A percentile compares a stretch with the other conserved stretches of the same genome.
Evolutionary conservation across 2,329 filamentous ascomycete genomes (phyloP).

Genomic region (Neonectria punicea): DNA sequence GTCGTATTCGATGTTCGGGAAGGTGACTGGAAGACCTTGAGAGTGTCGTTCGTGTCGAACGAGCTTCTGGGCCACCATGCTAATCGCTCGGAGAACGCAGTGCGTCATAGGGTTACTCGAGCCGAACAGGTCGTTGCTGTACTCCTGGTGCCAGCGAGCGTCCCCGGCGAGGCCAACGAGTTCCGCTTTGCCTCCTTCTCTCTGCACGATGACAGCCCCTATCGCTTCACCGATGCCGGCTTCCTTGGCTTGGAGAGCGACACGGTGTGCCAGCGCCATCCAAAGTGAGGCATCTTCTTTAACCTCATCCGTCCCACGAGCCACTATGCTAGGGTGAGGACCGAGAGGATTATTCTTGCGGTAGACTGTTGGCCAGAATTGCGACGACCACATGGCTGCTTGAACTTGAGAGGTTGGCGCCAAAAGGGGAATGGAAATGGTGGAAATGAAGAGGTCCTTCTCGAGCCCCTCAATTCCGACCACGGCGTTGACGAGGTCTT

Average conservation of each 20-base stretch:
- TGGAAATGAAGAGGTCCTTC: conserved; percentile 66
- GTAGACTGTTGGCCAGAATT: conserved; percentile 88
- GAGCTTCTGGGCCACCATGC: conserved; percentile 79
- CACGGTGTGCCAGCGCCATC: conserved; percentile 74
- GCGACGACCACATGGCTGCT: conserved; percentile 76
- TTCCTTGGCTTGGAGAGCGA: conserved; percentile 68
- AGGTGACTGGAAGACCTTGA: conserved; percentile 47
- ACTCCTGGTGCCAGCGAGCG: conserved; percentile 73
- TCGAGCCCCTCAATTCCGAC: conserved; percentile 62
- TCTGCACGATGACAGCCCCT: conserved; percentile 80
- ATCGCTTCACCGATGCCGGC: conserved; percentile 73
- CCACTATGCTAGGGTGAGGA: conserved; percentile 80
- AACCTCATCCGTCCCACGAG: conserved; percentile 76
- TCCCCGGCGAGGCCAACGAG: conserved; percentile 81
- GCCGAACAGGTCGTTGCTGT: conserved; percentile 50
- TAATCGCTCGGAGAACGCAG: conserved; percentile 80
- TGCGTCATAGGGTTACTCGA: conserved; percentile 82
- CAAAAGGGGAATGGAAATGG: conserved; percentile 75
- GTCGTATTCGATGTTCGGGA: conserved; percentile 63
- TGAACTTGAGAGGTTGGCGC: conserved; percentile 81
- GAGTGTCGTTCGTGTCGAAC: conserved; percentile 64
- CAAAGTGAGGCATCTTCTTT: conserved; percentile 70
- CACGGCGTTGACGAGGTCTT: conserved; percentile 62
- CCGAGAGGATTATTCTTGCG: conserved; percentile 89
- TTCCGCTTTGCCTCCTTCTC: conserved; percentile 60